Evolutionary conservation across 78 protist genomes (phyloP), one percentile per base, ranked within the genome.

Genomic region (slime mould (Dictyostelium discoideum)): DNA sequence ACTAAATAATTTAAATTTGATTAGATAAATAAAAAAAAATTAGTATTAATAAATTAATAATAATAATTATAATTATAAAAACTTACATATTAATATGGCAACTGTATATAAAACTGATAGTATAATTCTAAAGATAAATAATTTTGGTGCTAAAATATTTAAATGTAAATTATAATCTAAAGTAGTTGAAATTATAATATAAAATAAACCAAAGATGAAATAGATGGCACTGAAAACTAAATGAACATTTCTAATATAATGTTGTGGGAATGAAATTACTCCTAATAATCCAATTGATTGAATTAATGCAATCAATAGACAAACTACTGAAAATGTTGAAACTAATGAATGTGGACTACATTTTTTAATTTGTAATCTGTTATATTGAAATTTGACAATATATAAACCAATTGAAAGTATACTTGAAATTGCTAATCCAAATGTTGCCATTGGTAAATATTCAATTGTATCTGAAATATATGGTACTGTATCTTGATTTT

Each of bases 211-310:
- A 69, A 69, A 69, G 18, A 69, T 69, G 37, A 69, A 69, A 24
- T 69, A 69, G 39, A 29, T 69, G 11, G 77, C 77, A 69, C 77
- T 69, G 6, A 69, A 69, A n/a, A 69, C 14, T 69, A 69, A 69
- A 69, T 69, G 77, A 26, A 69, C 39, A 26, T 69, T 29, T 69
- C 77, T 69, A 69, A 69, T 69, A 29, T 69, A 69, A 69, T 69
- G 77, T 26, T 69, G 77, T 10, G 77, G 77, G 37, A 69, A 69
- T 11, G 42, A 69, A 69, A 69, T 11, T 69, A 69, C 77, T 6
- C 77, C 77, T 14, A 69, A 69, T 69, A 69, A 24, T 26, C 77
- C 77, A 69, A 69, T 69, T 5, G 77, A 69, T 69, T 69, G 77
- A 69, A 69, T 69, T 69, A 69, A 26, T 7, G 77, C 77, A 11